Conservation (phyloP, 305 asterid genomes). For the Fraxinus sp. region DNA sequence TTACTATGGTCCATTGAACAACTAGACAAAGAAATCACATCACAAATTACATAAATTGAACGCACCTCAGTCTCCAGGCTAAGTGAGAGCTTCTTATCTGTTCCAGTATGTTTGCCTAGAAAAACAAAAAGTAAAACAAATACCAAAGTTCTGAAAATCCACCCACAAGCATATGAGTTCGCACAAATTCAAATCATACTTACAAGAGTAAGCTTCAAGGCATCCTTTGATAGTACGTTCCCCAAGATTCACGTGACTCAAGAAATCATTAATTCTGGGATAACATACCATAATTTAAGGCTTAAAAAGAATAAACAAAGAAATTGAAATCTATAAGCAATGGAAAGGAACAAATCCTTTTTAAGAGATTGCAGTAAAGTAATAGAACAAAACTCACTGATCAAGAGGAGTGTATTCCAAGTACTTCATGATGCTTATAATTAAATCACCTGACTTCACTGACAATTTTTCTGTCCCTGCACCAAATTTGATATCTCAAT, state of each 20-base stretch:
- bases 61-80: slow-evolving; percentile 90
- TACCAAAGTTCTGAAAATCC: slow-evolving; percentile 11
- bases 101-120: slow-evolving; percentile 86
- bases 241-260: slow-evolving; percentile 82
- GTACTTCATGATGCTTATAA: slow-evolving; percentile 65
- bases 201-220: slow-evolving; percentile 95
- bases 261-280: slow-evolving; percentile 73
- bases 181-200: slow-evolving; percentile 33
- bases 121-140: slow-evolving; percentile 23
- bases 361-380: background rate
- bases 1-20: background rate
- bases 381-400: slow-evolving; percentile 43
- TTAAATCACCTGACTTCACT: slow-evolving; percentile 14
- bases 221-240: slow-evolving; percentile 85
- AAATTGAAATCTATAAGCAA: background rate
- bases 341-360: background rate
- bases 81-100: slow-evolving; percentile 86
- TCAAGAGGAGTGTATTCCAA: slow-evolving; percentile 91
- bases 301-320: slow-evolving; percentile 2
- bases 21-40: background rate
- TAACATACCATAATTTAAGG: slow-evolving; percentile 11
- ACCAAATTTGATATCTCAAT: background rate
- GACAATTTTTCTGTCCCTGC: slow-evolving; percentile 24
- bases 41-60: slow-evolving; percentile 12
- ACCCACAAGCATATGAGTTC: slow-evolving; percentile 12